phyloP scores from a whole-genome alignment of 768 basidiomycete species.

The Hypholoma sublateritium region DNA sequence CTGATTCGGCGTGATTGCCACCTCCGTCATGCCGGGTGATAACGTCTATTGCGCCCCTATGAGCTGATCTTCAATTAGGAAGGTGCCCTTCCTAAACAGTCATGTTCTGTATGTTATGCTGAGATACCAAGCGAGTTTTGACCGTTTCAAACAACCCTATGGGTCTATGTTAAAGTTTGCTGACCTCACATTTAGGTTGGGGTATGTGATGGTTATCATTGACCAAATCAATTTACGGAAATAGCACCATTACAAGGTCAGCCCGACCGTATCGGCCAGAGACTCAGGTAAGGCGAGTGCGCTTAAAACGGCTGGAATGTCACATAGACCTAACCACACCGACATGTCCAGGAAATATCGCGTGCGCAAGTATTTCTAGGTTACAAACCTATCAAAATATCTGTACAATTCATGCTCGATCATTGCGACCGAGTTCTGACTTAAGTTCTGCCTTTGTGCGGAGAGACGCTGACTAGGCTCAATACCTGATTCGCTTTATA shows the following conservation, averaged over 20 bases:
- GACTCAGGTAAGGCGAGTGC: slow-evolving; percentile 7
- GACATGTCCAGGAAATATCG: too few relatives aligned
- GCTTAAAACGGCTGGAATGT: slow-evolving; percentile 2
- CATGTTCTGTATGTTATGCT: not conserved
- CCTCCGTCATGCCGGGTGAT: not conserved
- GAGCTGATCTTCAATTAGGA: not conserved
- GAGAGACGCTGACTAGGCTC: too few relatives aligned
- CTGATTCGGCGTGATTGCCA: too few relatives aligned
- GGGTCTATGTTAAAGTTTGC: too few relatives aligned
- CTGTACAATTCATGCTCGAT: too few relatives aligned
- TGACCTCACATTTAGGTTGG: too few relatives aligned
- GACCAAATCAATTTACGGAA: not conserved
- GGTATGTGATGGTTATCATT: not conserved
- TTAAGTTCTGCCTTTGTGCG: too few relatives aligned
- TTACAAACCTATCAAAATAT: too few relatives aligned
- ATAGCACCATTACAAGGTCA: slow-evolving; percentile 3
- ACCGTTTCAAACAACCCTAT: too few relatives aligned
- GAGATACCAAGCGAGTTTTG: not conserved
- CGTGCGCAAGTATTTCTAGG: too few relatives aligned
- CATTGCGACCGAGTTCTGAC: too few relatives aligned
- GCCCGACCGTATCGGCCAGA: slow-evolving; percentile 7
- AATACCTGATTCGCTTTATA: too few relatives aligned
- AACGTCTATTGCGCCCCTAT: not conserved
- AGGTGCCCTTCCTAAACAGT: slow-evolving; percentile 1
- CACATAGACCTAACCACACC: not conserved